phyloP scores from a whole-genome alignment of 2,329 filamentous ascomycete species.

The Penicillium rolfsii region DNA sequence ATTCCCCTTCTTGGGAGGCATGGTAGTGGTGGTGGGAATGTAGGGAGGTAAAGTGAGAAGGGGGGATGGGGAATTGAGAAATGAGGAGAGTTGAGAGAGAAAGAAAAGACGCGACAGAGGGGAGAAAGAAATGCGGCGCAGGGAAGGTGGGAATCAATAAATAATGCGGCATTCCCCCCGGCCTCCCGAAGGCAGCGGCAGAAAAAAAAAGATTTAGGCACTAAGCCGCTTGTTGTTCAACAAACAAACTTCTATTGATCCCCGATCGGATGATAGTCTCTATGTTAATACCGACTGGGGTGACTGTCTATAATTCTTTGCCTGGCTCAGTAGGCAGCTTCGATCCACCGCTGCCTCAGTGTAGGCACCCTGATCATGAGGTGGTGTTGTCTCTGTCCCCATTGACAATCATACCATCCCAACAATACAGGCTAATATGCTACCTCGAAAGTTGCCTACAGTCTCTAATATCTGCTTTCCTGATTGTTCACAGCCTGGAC shows the following conservation, averaged over 20 bases:
- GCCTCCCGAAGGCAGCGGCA: neutral
- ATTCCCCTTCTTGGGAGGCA: slow-evolving; percentile 39
- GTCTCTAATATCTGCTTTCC: neutral
- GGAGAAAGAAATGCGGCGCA: slow-evolving; percentile 18
- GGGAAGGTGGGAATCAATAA: slow-evolving; percentile 22
- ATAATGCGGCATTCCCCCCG: slow-evolving; percentile 28
- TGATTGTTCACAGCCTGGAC: neutral
- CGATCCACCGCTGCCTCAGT: neutral
- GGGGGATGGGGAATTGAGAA: neutral
- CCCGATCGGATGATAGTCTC: neutral
- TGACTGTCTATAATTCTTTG: neutral
- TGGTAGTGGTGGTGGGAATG: slow-evolving; percentile 15
- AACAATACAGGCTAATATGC: neutral
- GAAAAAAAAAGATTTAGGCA: slow-evolving; percentile 5
- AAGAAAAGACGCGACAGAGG: slow-evolving; percentile 13
- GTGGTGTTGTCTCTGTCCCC: too few relatives aligned
- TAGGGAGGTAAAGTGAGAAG: slow-evolving; percentile 5
- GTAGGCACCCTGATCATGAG: neutral
- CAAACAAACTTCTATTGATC: neutral
- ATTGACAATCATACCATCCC: neutral
- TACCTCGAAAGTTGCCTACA: neutral
- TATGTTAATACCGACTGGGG: too few relatives aligned
- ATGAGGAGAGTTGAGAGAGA: slow-evolving; percentile 6
- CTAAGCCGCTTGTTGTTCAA: neutral
- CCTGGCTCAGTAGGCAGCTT: neutral